Base-by-base conservation (phyloP, 2,329 filamentous ascomycete genomes). In the Bipolaris sorokiniana region DNA sequence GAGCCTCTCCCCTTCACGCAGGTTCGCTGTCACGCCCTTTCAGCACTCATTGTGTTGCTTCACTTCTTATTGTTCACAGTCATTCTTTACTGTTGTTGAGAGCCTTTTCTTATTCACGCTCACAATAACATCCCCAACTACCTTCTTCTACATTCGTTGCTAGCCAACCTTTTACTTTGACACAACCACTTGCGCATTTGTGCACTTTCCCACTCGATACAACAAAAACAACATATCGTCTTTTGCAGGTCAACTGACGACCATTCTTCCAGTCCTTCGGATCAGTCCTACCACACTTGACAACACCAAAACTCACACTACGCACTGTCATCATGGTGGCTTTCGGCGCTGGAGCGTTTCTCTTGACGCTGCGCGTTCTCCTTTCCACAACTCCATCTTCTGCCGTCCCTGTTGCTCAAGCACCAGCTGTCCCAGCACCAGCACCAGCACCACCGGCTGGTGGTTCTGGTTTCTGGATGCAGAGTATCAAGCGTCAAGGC, bases 401-500 rank as follows among this genome's bases (percentile, higher is more conserved):
- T 55, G 69, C 71, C 44, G 68, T 66, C 15, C 71, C 74, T 42
- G 62, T 73, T 45, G 69, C 71, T 41, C 66, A 69, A 59, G 58
- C 47, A 55, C 57, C 63, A 51, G 51, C 56, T 26, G 23, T 22
- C 22, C 22, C 22, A 22, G 37, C 67, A 53, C 51, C 52, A 16
- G 53, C 57, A 28, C 63, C 66, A 31, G 62, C 60, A 46, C 26
- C 26, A 28, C 26, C 7, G 26, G 65, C 59, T 48, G 68, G 67
- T 42, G 66, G 60, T 11, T 71, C 74, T 50, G 63, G 70, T 69
- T 95, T 89, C 82, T 96, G 91, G 91, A 76, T 95, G 54, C 82
- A 85, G 34, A 81, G 81, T 61, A 88, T 95, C 69, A 73, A 87
- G 67, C 88, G 89, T 38, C 85, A 91, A 66, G 92, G 91, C 55